These are phyloP conservation scores for Trametes villosa DNA, from an alignment of 768 basidiomycete genomes.

Conservation along the genomic window DNA sequence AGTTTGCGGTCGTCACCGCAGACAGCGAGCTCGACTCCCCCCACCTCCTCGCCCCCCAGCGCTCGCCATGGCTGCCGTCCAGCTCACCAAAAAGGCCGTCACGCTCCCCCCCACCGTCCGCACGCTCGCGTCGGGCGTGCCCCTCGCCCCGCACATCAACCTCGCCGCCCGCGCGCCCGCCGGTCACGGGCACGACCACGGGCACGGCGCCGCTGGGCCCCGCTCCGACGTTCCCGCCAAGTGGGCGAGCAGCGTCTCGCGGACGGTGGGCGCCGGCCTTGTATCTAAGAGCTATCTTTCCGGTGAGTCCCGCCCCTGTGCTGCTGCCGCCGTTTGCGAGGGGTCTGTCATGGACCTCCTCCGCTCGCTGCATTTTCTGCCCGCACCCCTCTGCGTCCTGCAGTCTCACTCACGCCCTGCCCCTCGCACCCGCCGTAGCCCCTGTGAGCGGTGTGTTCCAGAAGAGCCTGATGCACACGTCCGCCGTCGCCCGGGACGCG, in stretches of 20 bases:
- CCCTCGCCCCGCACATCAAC: conserved; percentile 75
- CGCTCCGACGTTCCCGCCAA: conserved; percentile 65
- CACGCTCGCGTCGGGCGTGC: conserved; percentile 79
- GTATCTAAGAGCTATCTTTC: conserved; percentile 66
- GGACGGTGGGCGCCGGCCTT: conserved; percentile 55
- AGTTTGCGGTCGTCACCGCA: conserved; percentile 27
- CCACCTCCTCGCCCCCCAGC: conserved; percentile 20
- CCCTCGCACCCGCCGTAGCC: conserved; percentile 41
- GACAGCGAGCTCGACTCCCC: conserved; percentile 26
- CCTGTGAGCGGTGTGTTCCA: conserved; percentile 58
- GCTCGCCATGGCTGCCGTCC: conserved; percentile 65
- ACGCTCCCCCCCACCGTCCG: conserved; percentile 83
- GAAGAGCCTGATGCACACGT: conserved; percentile 79
- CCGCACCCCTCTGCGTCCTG: background rate
- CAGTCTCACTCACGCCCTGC: conserved; percentile 5
- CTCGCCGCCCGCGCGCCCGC: conserved; percentile 64
- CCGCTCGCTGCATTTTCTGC: conserved; percentile 4
- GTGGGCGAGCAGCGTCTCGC: conserved; percentile 63
- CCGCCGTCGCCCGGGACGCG: conserved; percentile 66
- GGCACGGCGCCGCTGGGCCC: conserved; percentile 55
- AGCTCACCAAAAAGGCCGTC: conserved; percentile 80
- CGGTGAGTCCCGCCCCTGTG: conserved; percentile 48
- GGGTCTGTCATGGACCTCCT: background rate
- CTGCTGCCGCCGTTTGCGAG: background rate
- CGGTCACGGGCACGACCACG: conserved; percentile 57